Base-by-base conservation (phyloP, 2,329 filamentous ascomycete species). In the Alternaria brassicae region DNA sequence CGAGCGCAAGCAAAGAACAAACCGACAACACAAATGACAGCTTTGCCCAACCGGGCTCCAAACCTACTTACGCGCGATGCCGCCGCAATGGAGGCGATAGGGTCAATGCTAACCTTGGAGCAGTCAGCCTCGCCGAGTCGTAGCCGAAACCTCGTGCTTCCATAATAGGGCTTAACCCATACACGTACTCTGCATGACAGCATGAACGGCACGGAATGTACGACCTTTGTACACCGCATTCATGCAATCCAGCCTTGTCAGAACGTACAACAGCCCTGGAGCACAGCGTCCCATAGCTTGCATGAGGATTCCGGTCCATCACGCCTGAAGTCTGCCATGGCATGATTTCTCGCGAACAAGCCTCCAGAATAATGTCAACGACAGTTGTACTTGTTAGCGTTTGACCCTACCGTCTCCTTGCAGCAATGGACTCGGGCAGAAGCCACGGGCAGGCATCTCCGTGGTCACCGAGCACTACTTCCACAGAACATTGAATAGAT, bases 111-210 rank as follows among this genome's bases (percentile, higher is more conserved):
- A 48, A 12, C 44, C 44, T 25, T 48, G 42, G n/a, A 28, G 19
- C 7, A 42, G 19, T 40, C 54, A 41, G 40, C 55, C 34, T 44
- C 25, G 54, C 49, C 55, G 30, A 51, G 30, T 23, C 56, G 39
- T 50, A 30, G 56, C 58, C 58, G 49, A 27, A 25, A 37, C 10
- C 23, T 15, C 17, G 23, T 45, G 32, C 34, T 59, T 25, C 23
- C 40, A 27, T 34, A 37, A 47, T 52, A 59, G 37, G 32, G 44
- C 50, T 47, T 36, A 51, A 32, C 34, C 27, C 41, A 21, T 32
- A 44, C 47, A 28, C 39, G 25, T 48, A 48, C 19, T 23, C 32
- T 39, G 37, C 56, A 51, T 48, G 34, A 41, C 25, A 57, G 48
- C 53, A 53, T 45, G 15, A n/a, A 23, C 17, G 28, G 37, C 27